These are phyloP conservation scores for Coemansia sp. DNA, from an alignment of 192 early-diverging fungal genomes.

Conservation along the genomic window DNA sequence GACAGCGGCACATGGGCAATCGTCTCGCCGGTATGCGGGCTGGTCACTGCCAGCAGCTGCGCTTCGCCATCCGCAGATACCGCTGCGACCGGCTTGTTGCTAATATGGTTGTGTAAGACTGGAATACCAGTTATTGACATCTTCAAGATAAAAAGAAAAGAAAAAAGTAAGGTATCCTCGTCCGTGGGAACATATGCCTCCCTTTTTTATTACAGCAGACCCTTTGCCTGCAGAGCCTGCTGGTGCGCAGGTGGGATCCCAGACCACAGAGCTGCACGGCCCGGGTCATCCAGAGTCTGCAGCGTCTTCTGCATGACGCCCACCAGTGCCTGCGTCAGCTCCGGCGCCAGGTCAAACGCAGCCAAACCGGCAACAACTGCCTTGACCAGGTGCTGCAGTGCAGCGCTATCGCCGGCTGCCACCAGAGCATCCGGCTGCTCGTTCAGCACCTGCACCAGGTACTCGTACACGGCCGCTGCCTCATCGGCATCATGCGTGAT, in stretches of 20 bases:
- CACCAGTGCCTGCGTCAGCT: slow-evolving; percentile 36
- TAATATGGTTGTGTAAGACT: slow-evolving; percentile 36
- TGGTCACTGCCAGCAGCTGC: slow-evolving; percentile 57
- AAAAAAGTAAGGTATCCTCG: neutral
- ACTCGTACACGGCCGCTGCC: slow-evolving; percentile 72
- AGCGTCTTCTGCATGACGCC: slow-evolving; percentile 24
- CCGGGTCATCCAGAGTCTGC: slow-evolving; percentile 28
- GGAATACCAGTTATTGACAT: neutral
- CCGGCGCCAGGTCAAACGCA: slow-evolving; percentile 18
- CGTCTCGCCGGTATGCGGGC: slow-evolving; percentile 60
- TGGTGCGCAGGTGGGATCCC: slow-evolving; percentile 44
- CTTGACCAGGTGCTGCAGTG: slow-evolving; percentile 41
- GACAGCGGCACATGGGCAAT: slow-evolving; percentile 67
- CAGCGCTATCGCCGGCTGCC: slow-evolving; percentile 5
- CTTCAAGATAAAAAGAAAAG: neutral
- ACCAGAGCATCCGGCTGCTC: slow-evolving; percentile 47
- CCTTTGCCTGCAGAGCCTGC: slow-evolving; percentile 47
- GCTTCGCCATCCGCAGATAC: neutral
- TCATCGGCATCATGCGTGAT: slow-evolving; percentile 87
- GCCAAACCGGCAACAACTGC: slow-evolving; percentile 37
- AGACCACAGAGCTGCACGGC: slow-evolving; percentile 34
- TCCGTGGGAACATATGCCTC: neutral
- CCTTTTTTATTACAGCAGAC: slow-evolving; percentile 15
- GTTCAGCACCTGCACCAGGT: slow-evolving; percentile 66
- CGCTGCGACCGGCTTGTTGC: slow-evolving; percentile 16